Base-by-base conservation (phyloP, 2,329 filamentous ascomycete species). In the Apiospora saccharicola region DNA sequence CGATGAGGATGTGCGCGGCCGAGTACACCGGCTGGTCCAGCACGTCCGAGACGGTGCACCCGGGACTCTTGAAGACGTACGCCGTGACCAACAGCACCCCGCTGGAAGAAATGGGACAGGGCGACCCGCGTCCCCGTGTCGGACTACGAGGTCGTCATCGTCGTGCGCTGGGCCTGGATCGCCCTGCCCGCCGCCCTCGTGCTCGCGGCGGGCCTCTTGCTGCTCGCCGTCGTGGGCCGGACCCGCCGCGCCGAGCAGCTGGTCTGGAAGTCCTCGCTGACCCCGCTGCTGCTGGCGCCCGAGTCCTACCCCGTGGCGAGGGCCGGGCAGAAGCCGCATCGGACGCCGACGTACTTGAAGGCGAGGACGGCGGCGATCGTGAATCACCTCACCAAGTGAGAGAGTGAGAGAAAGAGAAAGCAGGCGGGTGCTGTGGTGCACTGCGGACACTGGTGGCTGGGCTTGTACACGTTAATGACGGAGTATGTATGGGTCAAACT, bases 191-290 rank as follows among this genome's bases (percentile, higher is more conserved):
- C 51, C 13, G 24, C 26, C 44, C 19, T 70, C 4, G 69, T 70
- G 16, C 13, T 30, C 49, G 37, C 49, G 26, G 22, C 69, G 26
- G 13, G 16, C 7, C 19, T 64, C n/a, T n/a, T 67, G 10, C 41
- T 47, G 0, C 12, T 47, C 19, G 41, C 22, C 34, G 24, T 47
- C 41, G 14, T 70, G 7, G 34, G 4, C 4, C 6, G 26, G 8
- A 47, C 69, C 19, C 69, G 46, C 26, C 49, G 37, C 47, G 69
- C 47, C 13, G 43, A 70, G 37, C 69, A 70, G n/a, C 69, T 37
- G 47, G 43, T 64, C 19, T 64, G 51, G 69, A 70, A 67, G 41
- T 70, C 69, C 12, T 70, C 69, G 14, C 16, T 70, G 22, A 70
- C 69, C 4, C 69, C 69, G 8, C 22, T 70, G 13, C 69, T 64